These are phyloP conservation scores for Amanita inopinata DNA, from an alignment of 768 basidiomycete species.

Conservation along the genomic window DNA sequence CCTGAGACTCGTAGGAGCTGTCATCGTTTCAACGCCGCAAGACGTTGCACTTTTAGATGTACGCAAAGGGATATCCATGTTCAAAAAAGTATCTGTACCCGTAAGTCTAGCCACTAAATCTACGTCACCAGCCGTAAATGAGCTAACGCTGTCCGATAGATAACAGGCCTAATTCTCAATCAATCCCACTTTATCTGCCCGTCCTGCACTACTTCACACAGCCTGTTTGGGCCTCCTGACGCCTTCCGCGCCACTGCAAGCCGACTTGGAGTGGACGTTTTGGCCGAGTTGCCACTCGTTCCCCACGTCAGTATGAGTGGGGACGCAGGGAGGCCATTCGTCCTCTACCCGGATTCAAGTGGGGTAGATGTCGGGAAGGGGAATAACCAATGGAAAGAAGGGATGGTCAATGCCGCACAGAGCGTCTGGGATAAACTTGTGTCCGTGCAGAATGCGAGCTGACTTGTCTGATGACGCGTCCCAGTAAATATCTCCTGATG, in stretches of 20 bases:
- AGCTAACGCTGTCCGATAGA: conserved; percentile 33
- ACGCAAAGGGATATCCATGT: conserved; percentile 87
- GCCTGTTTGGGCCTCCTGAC: conserved; percentile 47
- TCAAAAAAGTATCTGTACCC: conserved; percentile 80
- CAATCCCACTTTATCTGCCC: conserved; percentile 79
- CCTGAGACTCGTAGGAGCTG: conserved; percentile 53
- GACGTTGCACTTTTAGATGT: conserved; percentile 89
- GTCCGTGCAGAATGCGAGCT: not conserved
- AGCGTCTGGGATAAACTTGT: conserved; percentile 3
- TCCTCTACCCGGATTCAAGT: conserved; percentile 12
- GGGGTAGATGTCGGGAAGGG: not conserved
- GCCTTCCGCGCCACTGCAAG: conserved; percentile 51
- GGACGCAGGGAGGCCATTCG: conserved; percentile 57
- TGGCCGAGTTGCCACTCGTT: conserved; percentile 79
- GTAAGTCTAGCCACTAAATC: conserved; percentile 34
- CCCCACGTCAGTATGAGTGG: conserved; percentile 62
- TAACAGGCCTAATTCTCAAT: conserved; percentile 81
- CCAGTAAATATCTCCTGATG: too few relatives aligned
- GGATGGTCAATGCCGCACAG: conserved; percentile 2
- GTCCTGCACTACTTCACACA: conserved; percentile 47
- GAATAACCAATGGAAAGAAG: conserved; percentile 3
- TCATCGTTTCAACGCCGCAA: conserved; percentile 94
- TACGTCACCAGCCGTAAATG: not conserved
- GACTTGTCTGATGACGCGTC: too few relatives aligned
- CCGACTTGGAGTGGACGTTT: conserved; percentile 48